Base-by-base conservation (phyloP, 768 basidiomycete genomes). In the Grammothele lineata region DNA sequence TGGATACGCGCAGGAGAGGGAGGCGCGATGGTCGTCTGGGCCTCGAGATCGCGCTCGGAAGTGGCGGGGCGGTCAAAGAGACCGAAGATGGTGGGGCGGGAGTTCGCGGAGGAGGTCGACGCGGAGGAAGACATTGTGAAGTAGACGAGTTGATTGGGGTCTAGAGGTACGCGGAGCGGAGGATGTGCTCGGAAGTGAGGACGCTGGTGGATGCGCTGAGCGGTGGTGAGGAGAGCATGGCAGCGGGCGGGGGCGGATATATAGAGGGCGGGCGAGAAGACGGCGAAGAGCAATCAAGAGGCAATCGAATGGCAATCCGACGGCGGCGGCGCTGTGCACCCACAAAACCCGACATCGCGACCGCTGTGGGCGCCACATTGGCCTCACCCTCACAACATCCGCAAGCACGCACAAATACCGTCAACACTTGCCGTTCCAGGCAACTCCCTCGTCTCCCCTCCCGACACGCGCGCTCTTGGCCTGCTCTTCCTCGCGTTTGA, bases 11-110 rank as follows among this genome's bases (percentile, higher is more conserved):
- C 46, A 19, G 37, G 40, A 27, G 43, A 18, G 17, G 38, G 37
- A 42, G 37, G 33, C 9, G 34, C 34, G 35, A 56, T 18, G 14
- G 36, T 26, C 26, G 53, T 21, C 39, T 56, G 54, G 5, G 54
- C 53, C 38, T 52, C 52, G 24, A 56, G 35, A 41, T 53, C 54
- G 45, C 43, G 17, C 17, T 47, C 43, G 7, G 40, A 32, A 3
- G 50, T 40, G 34, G 48, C 26, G 22, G 47, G 12, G 39, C 39
- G 40, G 30, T 42, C 45, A 40, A 51, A 59, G 39, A 50, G 43
- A 24, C 57, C 51, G 41, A 52, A 44, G 51, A 58, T 27, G 42
- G 48, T 45, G 19, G 38, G 50, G 40, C 42, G 43, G 11, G 49
- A 8, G 15, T 46, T 36, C n/a, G 34, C 15, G 32, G 39, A 42